Conservation (phyloP, 768 basidiomycete species). For the Hygrocybe coccinea region DNA sequence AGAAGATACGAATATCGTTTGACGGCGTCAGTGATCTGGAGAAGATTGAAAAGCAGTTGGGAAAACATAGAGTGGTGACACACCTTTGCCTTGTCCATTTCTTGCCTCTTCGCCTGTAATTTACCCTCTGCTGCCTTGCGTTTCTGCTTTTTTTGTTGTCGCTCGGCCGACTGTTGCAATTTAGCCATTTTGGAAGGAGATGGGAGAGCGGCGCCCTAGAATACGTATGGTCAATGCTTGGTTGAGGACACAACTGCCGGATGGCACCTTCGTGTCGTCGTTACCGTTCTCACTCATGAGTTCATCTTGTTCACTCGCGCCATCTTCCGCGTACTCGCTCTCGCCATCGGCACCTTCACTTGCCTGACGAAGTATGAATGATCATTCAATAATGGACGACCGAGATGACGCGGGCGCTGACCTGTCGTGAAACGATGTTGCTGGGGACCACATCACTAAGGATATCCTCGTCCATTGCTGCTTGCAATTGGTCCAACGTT, state of each 20-base stretch:
- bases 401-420: slow-evolving; percentile 26
- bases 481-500: background rate
- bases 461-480: slow-evolving; percentile 64
- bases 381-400: slow-evolving; percentile 8
- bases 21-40: slow-evolving; percentile 83
- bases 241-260: background rate
- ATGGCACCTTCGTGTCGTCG: slow-evolving; percentile 9
- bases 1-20: slow-evolving; percentile 97
- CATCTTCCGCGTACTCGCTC: slow-evolving; percentile 62
- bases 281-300: slow-evolving; percentile 52
- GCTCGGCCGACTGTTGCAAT: slow-evolving; percentile 24
- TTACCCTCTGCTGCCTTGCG: slow-evolving; percentile 69
- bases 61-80: slow-evolving; percentile 5
- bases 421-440: slow-evolving; percentile 87
- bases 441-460: slow-evolving; percentile 88
- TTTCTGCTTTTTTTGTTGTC: slow-evolving; percentile 40
- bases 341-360: slow-evolving; percentile 73
- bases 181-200: slow-evolving; percentile 33
- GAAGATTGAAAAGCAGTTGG: slow-evolving; percentile 14
- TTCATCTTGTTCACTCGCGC: slow-evolving; percentile 57
- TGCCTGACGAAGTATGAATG: slow-evolving; percentile 27
- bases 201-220: slow-evolving; percentile 6
- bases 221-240: slow-evolving; percentile 3
- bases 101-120: slow-evolving; percentile 64
- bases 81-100: slow-evolving; percentile 88